Percentiles rank a stretch among this genome's conserved stretches.
Evolutionary conservation across 129 eudicot genomes (phyloP).

Genomic region (Artemisia argyi): DNA sequence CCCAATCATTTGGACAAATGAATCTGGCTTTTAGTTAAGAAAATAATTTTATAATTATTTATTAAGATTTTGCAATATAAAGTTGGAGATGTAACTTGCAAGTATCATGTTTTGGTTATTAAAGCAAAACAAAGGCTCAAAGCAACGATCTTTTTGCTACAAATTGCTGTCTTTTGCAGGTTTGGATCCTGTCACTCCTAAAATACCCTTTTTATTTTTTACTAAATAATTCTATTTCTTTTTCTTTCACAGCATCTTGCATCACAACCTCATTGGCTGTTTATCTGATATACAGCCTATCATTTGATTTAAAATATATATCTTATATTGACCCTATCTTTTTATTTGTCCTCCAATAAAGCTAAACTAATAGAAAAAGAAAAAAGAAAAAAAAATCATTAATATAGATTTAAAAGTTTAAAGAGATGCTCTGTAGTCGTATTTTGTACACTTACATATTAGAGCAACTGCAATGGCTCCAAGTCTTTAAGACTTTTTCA

Average conservation of each 20-base stretch:
- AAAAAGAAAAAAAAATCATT: too few relatives aligned
- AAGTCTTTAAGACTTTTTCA: too few relatives aligned
- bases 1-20: slow-evolving; percentile 23
- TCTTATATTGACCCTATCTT: too few relatives aligned
- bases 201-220: background rate
- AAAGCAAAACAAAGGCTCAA: slow-evolving; percentile 41
- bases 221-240: background rate
- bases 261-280: slow-evolving; percentile 14
- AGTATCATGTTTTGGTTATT: slow-evolving; percentile 31
- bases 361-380: too few relatives aligned
- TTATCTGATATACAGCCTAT: slow-evolving; percentile 1
- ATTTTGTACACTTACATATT: too few relatives aligned
- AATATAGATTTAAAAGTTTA: too few relatives aligned
- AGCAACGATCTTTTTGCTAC: slow-evolving; percentile 40
- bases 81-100: slow-evolving; percentile 41
- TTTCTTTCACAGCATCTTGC: slow-evolving; percentile 16
- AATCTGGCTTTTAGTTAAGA: background rate
- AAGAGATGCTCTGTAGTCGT: too few relatives aligned
- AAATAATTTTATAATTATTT: background rate
- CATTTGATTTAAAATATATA: background rate
- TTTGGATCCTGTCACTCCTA: slow-evolving; percentile 27
- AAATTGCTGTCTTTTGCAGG: slow-evolving; percentile 38
- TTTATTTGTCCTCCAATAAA: too few relatives aligned
- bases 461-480: too few relatives aligned
- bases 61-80: slow-evolving; percentile 1